These are phyloP conservation scores for Tetracladium setigerum DNA, from an alignment of 495 filamentous ascomycete genomes.

Conservation along the genomic window DNA sequence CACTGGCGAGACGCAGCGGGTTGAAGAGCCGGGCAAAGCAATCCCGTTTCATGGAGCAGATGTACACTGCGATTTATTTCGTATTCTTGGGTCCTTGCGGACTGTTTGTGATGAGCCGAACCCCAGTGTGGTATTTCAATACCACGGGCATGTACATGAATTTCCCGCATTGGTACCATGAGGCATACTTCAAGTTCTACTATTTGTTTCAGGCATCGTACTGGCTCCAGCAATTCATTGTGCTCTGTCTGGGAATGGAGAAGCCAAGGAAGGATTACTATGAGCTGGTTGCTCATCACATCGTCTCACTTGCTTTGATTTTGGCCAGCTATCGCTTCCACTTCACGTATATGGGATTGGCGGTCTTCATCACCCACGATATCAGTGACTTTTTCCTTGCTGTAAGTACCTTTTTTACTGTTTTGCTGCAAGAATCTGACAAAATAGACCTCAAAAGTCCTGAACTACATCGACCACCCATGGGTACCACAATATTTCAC, in stretches of 20 bases:
- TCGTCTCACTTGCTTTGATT: slow-evolving; percentile 87
- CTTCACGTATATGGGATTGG: slow-evolving; percentile 95
- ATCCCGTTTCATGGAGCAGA: slow-evolving; percentile 92
- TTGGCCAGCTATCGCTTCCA: slow-evolving; percentile 91
- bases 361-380: slow-evolving; percentile 95
- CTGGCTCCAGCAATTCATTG: slow-evolving; percentile 93
- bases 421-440: neutral
- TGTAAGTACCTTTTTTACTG: slow-evolving; percentile 43
- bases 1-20: slow-evolving; percentile 61
- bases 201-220: slow-evolving; percentile 94
- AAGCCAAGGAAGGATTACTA: slow-evolving; percentile 95
- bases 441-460: slow-evolving; percentile 75
- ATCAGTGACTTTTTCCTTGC: slow-evolving; percentile 96
- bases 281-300: slow-evolving; percentile 90
- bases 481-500: slow-evolving; percentile 77
- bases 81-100: slow-evolving; percentile 76
- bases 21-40: slow-evolving; percentile 73
- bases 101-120: slow-evolving; percentile 84
- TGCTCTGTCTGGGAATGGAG: slow-evolving; percentile 82
- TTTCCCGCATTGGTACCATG: slow-evolving; percentile 84
- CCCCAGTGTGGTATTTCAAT: slow-evolving; percentile 98
- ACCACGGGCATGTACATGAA: slow-evolving; percentile 82
- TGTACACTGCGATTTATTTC: slow-evolving; percentile 97
- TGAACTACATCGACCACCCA: slow-evolving; percentile 82
- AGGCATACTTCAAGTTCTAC: slow-evolving; percentile 88